These are phyloP conservation scores for Eremothecium gossypii DNA, from an alignment of 1,139 yeast species.

Conservation along the genomic window DNA sequence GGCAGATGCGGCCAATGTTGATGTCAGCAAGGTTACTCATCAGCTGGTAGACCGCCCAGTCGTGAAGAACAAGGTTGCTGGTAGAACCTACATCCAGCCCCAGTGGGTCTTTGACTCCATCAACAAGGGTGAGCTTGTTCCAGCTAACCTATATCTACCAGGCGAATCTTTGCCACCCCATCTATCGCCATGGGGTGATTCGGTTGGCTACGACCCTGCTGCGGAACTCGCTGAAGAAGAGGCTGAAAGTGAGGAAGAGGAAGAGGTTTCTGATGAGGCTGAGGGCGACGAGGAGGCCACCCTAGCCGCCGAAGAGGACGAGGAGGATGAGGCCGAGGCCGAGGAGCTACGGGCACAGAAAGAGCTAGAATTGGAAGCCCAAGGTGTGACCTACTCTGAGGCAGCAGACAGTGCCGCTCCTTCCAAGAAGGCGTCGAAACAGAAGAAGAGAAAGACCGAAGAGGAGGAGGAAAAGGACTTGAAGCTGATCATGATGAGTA, in stretches of 20 bases:
- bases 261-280: conserved; percentile 41
- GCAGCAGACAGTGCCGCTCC: conserved; percentile 32
- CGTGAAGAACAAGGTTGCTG: conserved; percentile 66
- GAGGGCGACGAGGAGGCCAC: conserved; percentile 39
- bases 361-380: conserved; percentile 85
- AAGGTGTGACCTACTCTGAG: conserved; percentile 72
- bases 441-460: conserved; percentile 35
- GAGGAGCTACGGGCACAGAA: conserved; percentile 57
- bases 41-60: conserved; percentile 92
- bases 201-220: conserved; percentile 80
- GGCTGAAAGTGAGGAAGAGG: conserved; percentile 45
- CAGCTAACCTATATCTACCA: conserved; percentile 78
- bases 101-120: conserved; percentile 96
- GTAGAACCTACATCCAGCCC: conserved; percentile 91
- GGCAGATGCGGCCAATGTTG: conserved; percentile 37
- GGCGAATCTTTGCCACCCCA: conserved; percentile 97
- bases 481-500: conserved; percentile 94
- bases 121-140: conserved; percentile 63
- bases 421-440: conserved; percentile 29
- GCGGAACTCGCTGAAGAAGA: conserved; percentile 41
- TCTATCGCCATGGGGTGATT: conserved; percentile 98
- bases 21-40: conserved; percentile 70
- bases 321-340: conserved; percentile 37
- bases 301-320: conserved; percentile 36
- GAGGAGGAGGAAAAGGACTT: conserved; percentile 79